These are phyloP conservation scores for Aurifilum marmelostoma DNA, from an alignment of 2,329 filamentous ascomycete genomes.

Conservation along the genomic window DNA sequence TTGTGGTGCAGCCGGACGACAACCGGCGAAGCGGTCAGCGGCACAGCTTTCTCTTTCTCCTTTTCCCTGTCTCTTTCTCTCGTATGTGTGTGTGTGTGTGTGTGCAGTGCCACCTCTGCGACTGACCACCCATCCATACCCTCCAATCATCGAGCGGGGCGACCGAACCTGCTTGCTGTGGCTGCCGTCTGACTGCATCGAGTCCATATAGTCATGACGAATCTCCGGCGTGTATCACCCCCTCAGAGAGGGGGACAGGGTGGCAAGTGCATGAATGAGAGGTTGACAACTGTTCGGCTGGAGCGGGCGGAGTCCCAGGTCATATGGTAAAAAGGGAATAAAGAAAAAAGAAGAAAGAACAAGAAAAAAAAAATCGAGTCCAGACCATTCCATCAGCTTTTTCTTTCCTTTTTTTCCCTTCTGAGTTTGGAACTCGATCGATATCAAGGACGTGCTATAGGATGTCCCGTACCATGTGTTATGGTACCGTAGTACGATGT, in stretches of 20 bases:
- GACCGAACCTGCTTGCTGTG: conserved; percentile 26
- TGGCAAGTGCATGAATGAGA: neutral
- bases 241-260: neutral
- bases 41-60: conserved; percentile 7
- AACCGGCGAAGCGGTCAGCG: conserved; percentile 28
- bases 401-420: too few relatives aligned
- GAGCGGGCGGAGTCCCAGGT: neutral
- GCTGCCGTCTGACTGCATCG: conserved; percentile 27
- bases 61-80: neutral
- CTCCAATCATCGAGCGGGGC: conserved; percentile 26
- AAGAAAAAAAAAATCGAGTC: neutral
- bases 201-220: conserved; percentile 11
- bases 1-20: conserved; percentile 16
- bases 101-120: conserved; percentile 26
- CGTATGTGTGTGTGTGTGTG: conserved; percentile 6
- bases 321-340: neutral
- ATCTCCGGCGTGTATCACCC: conserved; percentile 8
- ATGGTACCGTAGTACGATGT: neutral
- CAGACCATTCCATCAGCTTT: neutral
- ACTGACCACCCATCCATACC: conserved; percentile 8
- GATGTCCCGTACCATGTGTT: neutral
- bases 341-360: neutral
- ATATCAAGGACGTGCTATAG: neutral
- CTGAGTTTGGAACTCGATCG: neutral
- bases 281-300: neutral